Conservation (phyloP, 495 filamentous ascomycete genomes). For the Aspergillus panamensis region DNA sequence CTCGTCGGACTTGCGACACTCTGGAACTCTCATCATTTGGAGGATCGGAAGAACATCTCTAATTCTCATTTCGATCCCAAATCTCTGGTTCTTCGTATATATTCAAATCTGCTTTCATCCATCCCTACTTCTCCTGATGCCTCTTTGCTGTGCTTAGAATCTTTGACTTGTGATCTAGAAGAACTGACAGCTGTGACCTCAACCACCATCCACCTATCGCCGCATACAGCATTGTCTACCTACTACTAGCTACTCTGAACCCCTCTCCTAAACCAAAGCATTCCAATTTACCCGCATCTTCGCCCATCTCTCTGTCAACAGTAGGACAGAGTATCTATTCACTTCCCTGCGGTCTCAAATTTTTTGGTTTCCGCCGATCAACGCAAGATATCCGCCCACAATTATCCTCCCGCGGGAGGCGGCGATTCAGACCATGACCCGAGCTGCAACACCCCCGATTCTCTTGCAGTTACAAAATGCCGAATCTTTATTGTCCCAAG, state of each 20-base stretch:
- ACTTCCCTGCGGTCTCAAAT: not conserved
- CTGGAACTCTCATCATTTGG: not conserved
- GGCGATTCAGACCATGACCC: constrained; percentile 46
- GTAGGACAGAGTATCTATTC: not conserved
- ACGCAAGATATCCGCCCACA: not conserved
- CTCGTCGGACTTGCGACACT: constrained; percentile 1
- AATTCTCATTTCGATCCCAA: not conserved
- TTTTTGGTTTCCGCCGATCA: not conserved
- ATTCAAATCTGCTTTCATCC: not conserved
- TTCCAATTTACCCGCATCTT: constrained; percentile 1
- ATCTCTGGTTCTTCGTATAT: not conserved
- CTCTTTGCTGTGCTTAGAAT: not conserved
- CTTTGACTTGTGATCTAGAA: not conserved
- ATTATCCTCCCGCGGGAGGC: constrained; percentile 28
- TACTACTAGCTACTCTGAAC: not conserved
- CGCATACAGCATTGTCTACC: not conserved
- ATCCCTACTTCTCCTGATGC: not conserved
- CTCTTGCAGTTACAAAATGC: constrained; percentile 61
- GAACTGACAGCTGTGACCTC: not conserved
- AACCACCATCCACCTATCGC: constrained; percentile 4
- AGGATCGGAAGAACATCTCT: not conserved
- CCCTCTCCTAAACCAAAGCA: constrained; percentile 4
- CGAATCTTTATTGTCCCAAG: constrained; percentile 57
- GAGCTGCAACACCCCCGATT: constrained; percentile 49
- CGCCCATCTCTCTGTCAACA: not conserved